Evolutionary conservation across 768 basidiomycete species (phyloP).

Genomic region (Suillus discolor): DNA sequence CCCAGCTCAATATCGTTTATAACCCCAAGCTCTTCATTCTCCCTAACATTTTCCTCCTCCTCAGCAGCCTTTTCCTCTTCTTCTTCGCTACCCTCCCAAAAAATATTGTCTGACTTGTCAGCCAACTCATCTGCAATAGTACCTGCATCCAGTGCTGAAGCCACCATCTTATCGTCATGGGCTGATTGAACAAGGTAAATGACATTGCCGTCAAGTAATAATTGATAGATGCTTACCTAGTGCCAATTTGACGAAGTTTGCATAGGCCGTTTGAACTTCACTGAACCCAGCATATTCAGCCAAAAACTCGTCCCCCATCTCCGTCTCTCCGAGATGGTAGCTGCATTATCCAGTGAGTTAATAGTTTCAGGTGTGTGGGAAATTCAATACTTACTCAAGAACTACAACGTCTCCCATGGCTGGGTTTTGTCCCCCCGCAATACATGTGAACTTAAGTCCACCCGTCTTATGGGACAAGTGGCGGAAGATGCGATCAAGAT

Average conservation of each 20-base stretch:
- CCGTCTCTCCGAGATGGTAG: neutral
- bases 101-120: neutral
- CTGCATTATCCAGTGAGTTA: too few relatives aligned
- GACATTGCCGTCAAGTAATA: neutral
- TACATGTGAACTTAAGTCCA: neutral
- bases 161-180: neutral
- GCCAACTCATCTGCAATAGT: neutral
- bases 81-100: neutral
- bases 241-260: neutral
- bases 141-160: neutral
- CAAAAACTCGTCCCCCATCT: neutral
- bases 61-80: neutral
- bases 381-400: neutral
- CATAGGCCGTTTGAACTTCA: neutral
- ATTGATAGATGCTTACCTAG: neutral
- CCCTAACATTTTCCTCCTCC: neutral
- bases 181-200: neutral
- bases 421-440: constrained; percentile 5
- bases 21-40: neutral
- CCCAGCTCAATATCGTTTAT: neutral
- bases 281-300: neutral
- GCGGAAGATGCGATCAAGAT: neutral
- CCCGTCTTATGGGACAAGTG: neutral
- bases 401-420: neutral
- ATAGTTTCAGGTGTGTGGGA: neutral